Percentiles rank a stretch among this genome's conserved stretches.
phyloP scores from a whole-genome alignment of 306 rosid genomes.

The Dryas drummondii region DNA sequence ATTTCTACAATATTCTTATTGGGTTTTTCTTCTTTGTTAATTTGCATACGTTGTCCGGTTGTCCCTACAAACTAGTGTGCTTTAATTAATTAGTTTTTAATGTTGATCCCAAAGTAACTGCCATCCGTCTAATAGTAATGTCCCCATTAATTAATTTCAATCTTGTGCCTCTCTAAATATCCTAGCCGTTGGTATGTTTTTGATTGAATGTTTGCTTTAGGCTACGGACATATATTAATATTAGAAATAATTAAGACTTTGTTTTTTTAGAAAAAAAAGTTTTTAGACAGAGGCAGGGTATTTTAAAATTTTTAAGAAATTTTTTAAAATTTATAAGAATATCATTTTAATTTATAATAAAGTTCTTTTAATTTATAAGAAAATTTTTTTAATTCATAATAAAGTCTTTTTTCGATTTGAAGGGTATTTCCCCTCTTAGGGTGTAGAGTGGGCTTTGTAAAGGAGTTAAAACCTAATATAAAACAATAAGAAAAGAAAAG shows the following conservation, averaged over 20 bases:
- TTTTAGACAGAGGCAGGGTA: no score
- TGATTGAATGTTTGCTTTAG: background rate
- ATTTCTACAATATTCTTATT: background rate
- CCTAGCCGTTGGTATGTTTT: background rate
- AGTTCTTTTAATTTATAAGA: no score
- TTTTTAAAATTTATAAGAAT: no score
- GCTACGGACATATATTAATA: background rate
- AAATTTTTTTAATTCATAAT: no score
- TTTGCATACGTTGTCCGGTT: constrained; percentile 4
- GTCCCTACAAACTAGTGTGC: constrained; percentile 20
- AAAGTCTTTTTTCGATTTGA: no score
- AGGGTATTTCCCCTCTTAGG: no score
- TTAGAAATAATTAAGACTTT: background rate
- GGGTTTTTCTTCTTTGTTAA: background rate
- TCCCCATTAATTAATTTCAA: background rate
- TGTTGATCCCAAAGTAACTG: background rate
- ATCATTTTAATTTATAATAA: no score
- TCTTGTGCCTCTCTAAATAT: background rate
- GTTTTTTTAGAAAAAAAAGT: no score
- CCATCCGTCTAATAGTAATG: background rate
- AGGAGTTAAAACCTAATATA: no score
- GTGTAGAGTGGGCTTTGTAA: no score
- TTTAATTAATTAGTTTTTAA: background rate
- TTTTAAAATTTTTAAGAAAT: no score
- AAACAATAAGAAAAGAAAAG: no score